phyloP scores from a whole-genome alignment of 2,329 filamentous ascomycete genomes.

The Phaeosphaeriaceae sp. region DNA sequence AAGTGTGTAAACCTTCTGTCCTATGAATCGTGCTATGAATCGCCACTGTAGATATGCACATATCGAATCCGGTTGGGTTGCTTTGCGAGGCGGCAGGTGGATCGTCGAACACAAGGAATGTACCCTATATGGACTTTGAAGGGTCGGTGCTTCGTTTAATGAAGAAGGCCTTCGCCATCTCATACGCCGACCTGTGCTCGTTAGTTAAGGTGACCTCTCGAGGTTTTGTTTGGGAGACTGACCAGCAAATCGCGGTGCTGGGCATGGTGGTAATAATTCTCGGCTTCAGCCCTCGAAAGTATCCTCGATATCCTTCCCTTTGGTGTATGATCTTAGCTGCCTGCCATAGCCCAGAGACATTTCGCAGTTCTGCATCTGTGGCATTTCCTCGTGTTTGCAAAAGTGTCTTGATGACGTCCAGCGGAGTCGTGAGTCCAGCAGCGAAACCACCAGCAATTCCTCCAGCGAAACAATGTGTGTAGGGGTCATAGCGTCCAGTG shows the following conservation, averaged over 20 bases:
- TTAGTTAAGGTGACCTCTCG: conserved; percentile 10
- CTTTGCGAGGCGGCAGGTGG: conserved; percentile 8
- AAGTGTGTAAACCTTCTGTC: conserved; percentile 18
- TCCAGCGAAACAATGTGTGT: conserved; percentile 92
- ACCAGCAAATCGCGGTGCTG: conserved; percentile 99
- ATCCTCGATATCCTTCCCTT: conserved; percentile 84
- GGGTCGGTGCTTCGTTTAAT: conserved; percentile 53
- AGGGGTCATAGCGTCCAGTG: conserved; percentile 82
- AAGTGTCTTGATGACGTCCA: conserved; percentile 98
- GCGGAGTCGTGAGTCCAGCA: conserved; percentile 90
- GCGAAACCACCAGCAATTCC: conserved; percentile 92
- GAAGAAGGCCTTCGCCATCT: conserved; percentile 74
- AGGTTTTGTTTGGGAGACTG: conserved; percentile 35
- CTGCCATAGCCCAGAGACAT: conserved; percentile 81
- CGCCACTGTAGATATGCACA: conserved; percentile 16
- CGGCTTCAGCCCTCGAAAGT: conserved; percentile 91
- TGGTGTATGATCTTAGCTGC: conserved; percentile 83
- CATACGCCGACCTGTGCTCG: conserved; percentile 65
- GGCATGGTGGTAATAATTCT: conserved; percentile 96
- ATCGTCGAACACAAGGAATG: conserved; percentile 4
- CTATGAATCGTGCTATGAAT: conserved; percentile 19
- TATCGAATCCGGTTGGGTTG: conserved; percentile 10
- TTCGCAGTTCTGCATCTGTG: conserved; percentile 78
- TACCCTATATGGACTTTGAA: conserved; percentile 29
- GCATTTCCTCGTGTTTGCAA: conserved; percentile 91